Evolutionary conservation across 2,329 filamentous ascomycete species (phyloP).

Genomic region (Hypocrella siamensis): DNA sequence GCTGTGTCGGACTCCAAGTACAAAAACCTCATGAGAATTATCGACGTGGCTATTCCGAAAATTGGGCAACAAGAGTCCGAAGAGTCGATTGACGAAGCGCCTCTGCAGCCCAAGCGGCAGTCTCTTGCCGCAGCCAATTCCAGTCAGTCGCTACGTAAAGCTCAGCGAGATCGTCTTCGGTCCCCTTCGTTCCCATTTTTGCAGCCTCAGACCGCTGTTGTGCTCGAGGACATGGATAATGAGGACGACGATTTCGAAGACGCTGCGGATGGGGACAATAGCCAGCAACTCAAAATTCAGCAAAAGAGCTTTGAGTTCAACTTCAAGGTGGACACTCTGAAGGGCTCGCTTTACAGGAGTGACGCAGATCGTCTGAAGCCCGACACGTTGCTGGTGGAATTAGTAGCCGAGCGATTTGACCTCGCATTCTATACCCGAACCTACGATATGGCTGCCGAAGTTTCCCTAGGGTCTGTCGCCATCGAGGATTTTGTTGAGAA

Average conservation of each 20-base stretch:
- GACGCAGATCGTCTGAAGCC: constrained; percentile 61
- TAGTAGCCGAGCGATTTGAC: constrained; percentile 79
- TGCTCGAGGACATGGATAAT: constrained; percentile 63
- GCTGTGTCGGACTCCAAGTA: constrained; percentile 91
- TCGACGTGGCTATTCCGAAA: constrained; percentile 87
- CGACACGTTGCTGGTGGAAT: constrained; percentile 74
- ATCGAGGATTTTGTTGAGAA: constrained; percentile 94
- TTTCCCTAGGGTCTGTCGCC: constrained; percentile 71
- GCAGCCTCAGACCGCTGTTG: constrained; percentile 56
- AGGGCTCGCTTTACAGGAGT: constrained; percentile 80
- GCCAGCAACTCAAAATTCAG: constrained; percentile 54
- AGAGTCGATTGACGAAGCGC: constrained; percentile 9
- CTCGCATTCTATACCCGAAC: constrained; percentile 77
- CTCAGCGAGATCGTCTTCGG: constrained; percentile 34
- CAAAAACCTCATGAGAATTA: constrained; percentile 89
- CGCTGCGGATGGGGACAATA: constrained; percentile 38
- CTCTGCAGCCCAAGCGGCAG: constrained; percentile 19
- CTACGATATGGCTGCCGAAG: constrained; percentile 86
- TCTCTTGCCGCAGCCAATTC: constrained; percentile 31
- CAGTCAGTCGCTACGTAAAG: constrained; percentile 25
- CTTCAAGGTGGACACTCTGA: constrained; percentile 86
- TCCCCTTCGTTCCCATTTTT: constrained; percentile 64
- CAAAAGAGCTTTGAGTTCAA: constrained; percentile 93
- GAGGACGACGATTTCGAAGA: constrained; percentile 54
- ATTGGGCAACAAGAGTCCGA: constrained; percentile 34